These are phyloP conservation scores for Pseudozyma sp. DNA, from an alignment of 1,284 basidiomycete species.

Conservation along the genomic window DNA sequence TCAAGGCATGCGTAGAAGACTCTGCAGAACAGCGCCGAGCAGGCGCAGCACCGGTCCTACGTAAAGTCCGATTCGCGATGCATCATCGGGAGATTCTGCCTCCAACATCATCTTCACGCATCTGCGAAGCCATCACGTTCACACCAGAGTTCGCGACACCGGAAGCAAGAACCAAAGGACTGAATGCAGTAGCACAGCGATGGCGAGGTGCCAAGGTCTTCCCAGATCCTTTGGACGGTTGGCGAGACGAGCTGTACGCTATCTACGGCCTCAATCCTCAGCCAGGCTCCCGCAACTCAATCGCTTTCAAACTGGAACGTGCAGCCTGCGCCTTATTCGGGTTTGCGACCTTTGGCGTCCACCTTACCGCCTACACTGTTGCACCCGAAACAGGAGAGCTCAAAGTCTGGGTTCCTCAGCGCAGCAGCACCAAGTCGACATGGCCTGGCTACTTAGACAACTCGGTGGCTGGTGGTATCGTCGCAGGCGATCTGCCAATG, in stretches of 20 bases:
- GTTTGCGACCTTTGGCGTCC: conserved; percentile 86
- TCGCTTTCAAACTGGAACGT: conserved; percentile 88
- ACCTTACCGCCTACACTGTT: conserved; percentile 75
- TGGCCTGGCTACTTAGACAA: conserved; percentile 70
- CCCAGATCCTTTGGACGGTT: conserved; percentile 67
- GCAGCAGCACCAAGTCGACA: conserved; percentile 87
- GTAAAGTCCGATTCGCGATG: conserved; percentile 36
- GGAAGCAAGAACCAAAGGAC: conserved; percentile 37
- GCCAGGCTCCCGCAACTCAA: conserved; percentile 58
- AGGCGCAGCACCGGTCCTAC: conserved; percentile 18
- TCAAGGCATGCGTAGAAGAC: conserved; percentile 47
- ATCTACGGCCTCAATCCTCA: conserved; percentile 52
- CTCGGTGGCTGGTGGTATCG: conserved; percentile 73
- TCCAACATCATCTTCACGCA: conserved; percentile 14
- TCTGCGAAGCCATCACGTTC: conserved; percentile 42
- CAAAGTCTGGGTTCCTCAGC: conserved; percentile 86
- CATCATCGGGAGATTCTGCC: conserved; percentile 35
- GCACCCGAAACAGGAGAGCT: conserved; percentile 38
- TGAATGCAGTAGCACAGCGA: conserved; percentile 44
- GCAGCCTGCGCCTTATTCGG: conserved; percentile 89
- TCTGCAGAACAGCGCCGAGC: conserved; percentile 16
- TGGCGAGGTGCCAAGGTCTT: conserved; percentile 51
- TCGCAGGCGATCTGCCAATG: conserved; percentile 78
- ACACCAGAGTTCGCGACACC: conserved; percentile 13
- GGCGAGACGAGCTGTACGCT: conserved; percentile 63